A percentile compares a stretch with the other conserved stretches of the same genome.
phyloP scores from a whole-genome alignment of 1,139 yeast species.

The Yamadazyma oceani region DNA sequence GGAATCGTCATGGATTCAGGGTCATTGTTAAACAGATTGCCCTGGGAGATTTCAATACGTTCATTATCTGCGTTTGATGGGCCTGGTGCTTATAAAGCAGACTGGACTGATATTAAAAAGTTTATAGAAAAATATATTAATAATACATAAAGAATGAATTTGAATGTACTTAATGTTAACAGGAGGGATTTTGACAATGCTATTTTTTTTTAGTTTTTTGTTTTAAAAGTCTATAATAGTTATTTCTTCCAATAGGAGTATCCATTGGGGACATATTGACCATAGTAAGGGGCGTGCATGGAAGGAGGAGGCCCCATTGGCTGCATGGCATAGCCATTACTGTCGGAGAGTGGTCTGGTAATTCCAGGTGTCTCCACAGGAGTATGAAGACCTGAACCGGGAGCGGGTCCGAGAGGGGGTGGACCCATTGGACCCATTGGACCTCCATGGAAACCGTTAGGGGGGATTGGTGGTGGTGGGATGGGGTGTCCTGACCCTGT shows the following conservation, averaged over 20 bases:
- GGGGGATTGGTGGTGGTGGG: slow-evolving; percentile 1
- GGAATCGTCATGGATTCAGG: slow-evolving; percentile 50
- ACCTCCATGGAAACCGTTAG: neutral
- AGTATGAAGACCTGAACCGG: neutral
- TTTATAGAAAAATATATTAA: too few species aligned
- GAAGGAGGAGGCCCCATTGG: slow-evolving; percentile 5
- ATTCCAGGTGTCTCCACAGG: too few species aligned
- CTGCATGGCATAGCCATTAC: neutral
- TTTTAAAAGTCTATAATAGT: too few species aligned
- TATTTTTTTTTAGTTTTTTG: too few species aligned
- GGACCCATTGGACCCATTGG: slow-evolving; percentile 1
- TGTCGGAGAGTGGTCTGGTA: too few species aligned
- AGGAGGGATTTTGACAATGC: too few species aligned
- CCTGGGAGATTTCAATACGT: slow-evolving; percentile 10
- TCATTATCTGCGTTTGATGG: neutral
- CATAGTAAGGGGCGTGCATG: neutral
- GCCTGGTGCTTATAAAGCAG: neutral
- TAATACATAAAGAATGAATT: too few species aligned
- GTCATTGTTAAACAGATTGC: slow-evolving; percentile 15
- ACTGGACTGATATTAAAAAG: neutral
- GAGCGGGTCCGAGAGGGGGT: slow-evolving; percentile 4
- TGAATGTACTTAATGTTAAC: too few species aligned
- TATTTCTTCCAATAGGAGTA: slow-evolving; percentile 1
- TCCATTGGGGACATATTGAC: slow-evolving; percentile 2
- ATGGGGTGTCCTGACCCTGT: neutral